Evolutionary conservation across 768 basidiomycete species (phyloP).

Genomic region (Hypsizygus marmoreus): DNA sequence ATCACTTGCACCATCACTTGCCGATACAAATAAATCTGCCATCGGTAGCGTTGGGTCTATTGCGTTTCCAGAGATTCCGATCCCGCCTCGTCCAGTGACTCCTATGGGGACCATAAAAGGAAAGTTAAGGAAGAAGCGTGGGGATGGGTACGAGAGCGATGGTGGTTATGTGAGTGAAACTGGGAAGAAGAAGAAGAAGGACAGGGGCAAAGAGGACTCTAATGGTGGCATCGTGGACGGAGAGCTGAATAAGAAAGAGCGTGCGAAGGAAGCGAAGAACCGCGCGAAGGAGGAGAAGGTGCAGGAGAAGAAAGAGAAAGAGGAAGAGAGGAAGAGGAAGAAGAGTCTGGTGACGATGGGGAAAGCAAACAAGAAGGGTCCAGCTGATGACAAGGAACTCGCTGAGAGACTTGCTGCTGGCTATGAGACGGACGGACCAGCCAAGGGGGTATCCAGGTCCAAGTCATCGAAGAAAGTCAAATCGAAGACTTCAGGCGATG

Average conservation of each 20-base stretch:
- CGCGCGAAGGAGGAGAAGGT: constrained; percentile 26
- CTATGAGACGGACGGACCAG: constrained; percentile 31
- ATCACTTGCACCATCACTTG: too few species aligned
- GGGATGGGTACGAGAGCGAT: constrained; percentile 55
- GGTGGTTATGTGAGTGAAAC: constrained; percentile 51
- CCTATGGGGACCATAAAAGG: constrained; percentile 16
- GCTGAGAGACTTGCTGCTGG: constrained; percentile 11
- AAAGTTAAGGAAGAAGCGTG: constrained; percentile 46
- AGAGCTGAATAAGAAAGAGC: constrained; percentile 27
- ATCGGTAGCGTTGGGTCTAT: constrained; percentile 1
- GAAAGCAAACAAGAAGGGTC: constrained; percentile 19
- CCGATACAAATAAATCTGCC: background rate
- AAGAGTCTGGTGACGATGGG: constrained; percentile 30
- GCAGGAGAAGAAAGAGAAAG: constrained; percentile 27
- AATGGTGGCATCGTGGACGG: constrained; percentile 19
- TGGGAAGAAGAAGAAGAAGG: constrained; percentile 31
- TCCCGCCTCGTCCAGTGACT: constrained; percentile 24
- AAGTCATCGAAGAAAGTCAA: constrained; percentile 30
- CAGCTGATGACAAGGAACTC: constrained; percentile 20
- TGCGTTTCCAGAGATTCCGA: constrained; percentile 27
- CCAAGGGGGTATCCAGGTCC: constrained; percentile 15
- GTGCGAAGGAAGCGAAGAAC: constrained; percentile 24
- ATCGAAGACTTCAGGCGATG: constrained; percentile 25
- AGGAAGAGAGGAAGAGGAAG: constrained; percentile 36
- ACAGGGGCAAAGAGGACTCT: constrained; percentile 21